These are phyloP conservation scores for Xylaria venustula DNA, from an alignment of 495 filamentous ascomycete species.

Conservation along the genomic window DNA sequence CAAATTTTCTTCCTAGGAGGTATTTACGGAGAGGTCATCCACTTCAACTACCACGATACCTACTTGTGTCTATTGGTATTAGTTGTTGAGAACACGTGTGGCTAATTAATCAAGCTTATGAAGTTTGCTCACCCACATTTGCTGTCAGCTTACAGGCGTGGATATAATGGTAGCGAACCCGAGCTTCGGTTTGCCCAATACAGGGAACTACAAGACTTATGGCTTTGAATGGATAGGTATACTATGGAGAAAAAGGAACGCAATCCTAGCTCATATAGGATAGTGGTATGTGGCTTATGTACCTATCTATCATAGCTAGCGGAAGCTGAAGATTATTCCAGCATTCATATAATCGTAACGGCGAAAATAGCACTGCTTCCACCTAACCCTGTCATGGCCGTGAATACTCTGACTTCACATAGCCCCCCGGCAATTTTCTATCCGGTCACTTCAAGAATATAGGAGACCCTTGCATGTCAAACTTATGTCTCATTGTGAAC, in stretches of 20 bases:
- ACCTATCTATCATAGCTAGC: constrained; percentile 72
- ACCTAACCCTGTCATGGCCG: constrained; percentile 76
- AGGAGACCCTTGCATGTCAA: no score
- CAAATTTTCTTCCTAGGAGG: constrained; percentile 61
- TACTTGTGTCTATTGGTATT: constrained; percentile 63
- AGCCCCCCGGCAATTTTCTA: no score
- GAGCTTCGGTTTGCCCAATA: not conserved
- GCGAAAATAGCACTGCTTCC: constrained; percentile 70
- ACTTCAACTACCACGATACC: constrained; percentile 66
- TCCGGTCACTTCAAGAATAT: no score
- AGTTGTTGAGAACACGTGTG: constrained; percentile 70
- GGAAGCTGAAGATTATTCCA: constrained; percentile 31
- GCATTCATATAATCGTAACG: constrained; percentile 42
- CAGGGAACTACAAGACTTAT: not conserved
- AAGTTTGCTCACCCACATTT: constrained; percentile 78
- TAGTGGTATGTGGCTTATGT: constrained; percentile 60
- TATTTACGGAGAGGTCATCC: constrained; percentile 63
- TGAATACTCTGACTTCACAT: no score
- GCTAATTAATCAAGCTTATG: constrained; percentile 70
- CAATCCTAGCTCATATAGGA: not conserved
- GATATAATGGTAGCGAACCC: constrained; percentile 73
- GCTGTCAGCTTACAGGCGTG: constrained; percentile 82
- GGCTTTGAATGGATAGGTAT: not conserved
- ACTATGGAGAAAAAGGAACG: not conserved
- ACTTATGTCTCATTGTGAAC: no score